Base-by-base conservation (phyloP, 768 basidiomycete species). In the Hysterangium stoloniferum region DNA sequence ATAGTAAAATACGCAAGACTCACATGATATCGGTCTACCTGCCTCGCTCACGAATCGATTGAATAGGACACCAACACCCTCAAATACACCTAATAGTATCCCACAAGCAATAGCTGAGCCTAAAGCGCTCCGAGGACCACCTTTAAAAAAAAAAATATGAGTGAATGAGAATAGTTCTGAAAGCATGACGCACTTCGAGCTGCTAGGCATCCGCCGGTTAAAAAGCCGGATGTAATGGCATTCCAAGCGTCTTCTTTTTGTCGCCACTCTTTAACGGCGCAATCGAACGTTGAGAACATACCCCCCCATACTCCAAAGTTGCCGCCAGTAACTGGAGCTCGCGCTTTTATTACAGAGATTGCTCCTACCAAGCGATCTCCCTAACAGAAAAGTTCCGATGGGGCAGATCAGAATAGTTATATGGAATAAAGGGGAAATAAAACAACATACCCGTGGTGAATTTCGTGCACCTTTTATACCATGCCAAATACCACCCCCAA, bases 181-280 rank as follows among this genome's bases (percentile, higher is more conserved):
- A 45, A 34, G 27, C 32, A 45, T 19, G 27, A 82, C 89, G 69
- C 66, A 96, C 95, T 90, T 71, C 95, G 79, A 55, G 87, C 78
- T 52, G 95, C 96, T 48, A 97, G 69, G 66, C 89, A 94, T 49
- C 96, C 96, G 68, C 96, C 96, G 8, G 96, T 98, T 82, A 96
- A 79, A 71, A 99, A 99, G 38, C 96, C 96, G 22, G 93, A 92
- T 45, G 96, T 85, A 61, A 99, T 98, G 35, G 93, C 93, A 63
- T 99, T 99, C 93, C 93, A 99, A 45, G 95, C 88, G 66, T 96
- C 94, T 68, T 96, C 93, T 65, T 97, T 96, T 72, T 96, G 92
- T 65, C 93, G 77, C 73, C 81, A 90, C 12, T 92, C 90, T 69
- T 99, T 98, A 59, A 99, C 86, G 1, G 93, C 93, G 66, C 96